A percentile compares a stretch with the other conserved stretches of the same genome.
phyloP scores from a whole-genome alignment of 2,329 filamentous ascomycete genomes.

The Lithohypha guttulata region DNA sequence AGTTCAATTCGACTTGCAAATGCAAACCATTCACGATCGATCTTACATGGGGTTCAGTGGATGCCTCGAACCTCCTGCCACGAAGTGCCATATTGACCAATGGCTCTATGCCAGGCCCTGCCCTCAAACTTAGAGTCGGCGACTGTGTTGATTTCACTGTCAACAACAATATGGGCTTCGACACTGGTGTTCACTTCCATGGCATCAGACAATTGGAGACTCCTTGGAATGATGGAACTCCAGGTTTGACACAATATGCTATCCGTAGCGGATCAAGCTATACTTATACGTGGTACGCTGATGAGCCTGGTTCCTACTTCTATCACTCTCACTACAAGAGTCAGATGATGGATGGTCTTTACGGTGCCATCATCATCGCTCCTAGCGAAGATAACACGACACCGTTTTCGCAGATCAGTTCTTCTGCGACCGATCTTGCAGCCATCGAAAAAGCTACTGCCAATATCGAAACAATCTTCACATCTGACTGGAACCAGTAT shows the following conservation, averaged over 20 bases:
- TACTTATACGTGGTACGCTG: slow-evolving; percentile 45
- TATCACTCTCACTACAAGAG: slow-evolving; percentile 58
- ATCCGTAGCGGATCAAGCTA: slow-evolving; percentile 53
- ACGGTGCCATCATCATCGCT: slow-evolving; percentile 54
- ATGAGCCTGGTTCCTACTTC: slow-evolving; percentile 48
- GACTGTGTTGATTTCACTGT: slow-evolving; percentile 61
- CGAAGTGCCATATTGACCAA: slow-evolving; percentile 60
- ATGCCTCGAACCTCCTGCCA: slow-evolving; percentile 31
- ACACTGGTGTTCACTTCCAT: slow-evolving; percentile 64
- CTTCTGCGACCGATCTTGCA: slow-evolving; percentile 27
- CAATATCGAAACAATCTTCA: slow-evolving; percentile 38
- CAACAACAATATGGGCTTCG: slow-evolving; percentile 54
- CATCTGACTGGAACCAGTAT: slow-evolving; percentile 48
- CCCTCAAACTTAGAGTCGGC: slow-evolving; percentile 62
- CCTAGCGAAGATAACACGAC: slow-evolving; percentile 27
- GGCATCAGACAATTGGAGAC: slow-evolving; percentile 68
- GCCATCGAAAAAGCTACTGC: slow-evolving; percentile 42
- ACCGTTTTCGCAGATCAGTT: slow-evolving; percentile 43
- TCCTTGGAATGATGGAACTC: slow-evolving; percentile 62
- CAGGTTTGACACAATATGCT: slow-evolving; percentile 56
- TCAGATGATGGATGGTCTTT: slow-evolving; percentile 58
- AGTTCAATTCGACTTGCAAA: slow-evolving; percentile 28
- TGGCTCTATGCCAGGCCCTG: slow-evolving; percentile 60
- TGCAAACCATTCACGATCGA: slow-evolving; percentile 25
- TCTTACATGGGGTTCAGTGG: slow-evolving; percentile 26